phyloP scores from a whole-genome alignment of 345 rosid species.

The Microthlaspi erraticum region DNA sequence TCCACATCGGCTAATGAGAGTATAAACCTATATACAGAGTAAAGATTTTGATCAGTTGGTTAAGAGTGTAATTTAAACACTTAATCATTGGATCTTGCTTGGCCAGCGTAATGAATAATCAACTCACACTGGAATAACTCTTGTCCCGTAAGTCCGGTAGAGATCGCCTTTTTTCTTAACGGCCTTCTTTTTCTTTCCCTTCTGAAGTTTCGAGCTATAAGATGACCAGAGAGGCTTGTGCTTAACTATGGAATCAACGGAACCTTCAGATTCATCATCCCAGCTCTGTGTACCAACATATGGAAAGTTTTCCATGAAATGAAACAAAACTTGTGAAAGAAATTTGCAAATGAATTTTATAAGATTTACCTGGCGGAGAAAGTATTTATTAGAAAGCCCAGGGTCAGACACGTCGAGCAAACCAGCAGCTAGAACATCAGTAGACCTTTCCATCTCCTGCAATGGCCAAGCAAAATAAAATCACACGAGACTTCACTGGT shows the following conservation, averaged over 20 bases:
- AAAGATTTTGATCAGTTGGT: conserved; percentile 1
- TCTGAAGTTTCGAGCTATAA: conserved; percentile 56
- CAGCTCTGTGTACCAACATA: conserved; percentile 62
- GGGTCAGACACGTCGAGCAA: conserved; percentile 96
- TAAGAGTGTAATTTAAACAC: not conserved
- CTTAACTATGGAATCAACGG: conserved; percentile 80
- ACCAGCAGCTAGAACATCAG: conserved; percentile 98
- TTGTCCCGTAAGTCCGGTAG: conserved; percentile 89
- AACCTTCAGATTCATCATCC: conserved; percentile 76
- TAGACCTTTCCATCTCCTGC: conserved; percentile 97
- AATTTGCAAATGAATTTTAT: not conserved
- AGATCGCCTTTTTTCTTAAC: conserved; percentile 75
- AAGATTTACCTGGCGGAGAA: conserved; percentile 78
- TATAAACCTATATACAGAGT: conserved; percentile 71
- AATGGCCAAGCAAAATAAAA: conserved; percentile 32
- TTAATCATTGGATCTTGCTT: conserved; percentile 6
- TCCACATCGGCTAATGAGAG: conserved; percentile 96
- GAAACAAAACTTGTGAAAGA: conserved; percentile 16
- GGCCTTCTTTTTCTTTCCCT: conserved; percentile 63
- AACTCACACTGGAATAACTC: conserved; percentile 98
- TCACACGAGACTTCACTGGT: conserved; percentile 19
- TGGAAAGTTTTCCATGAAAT: conserved; percentile 32
- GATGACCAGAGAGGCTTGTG: conserved; percentile 96
- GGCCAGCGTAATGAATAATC: conserved; percentile 19
- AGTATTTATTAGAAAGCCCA: conserved; percentile 87